phyloP scores from a whole-genome alignment of 805 yeast species.

The Kuraishia ogatae region DNA sequence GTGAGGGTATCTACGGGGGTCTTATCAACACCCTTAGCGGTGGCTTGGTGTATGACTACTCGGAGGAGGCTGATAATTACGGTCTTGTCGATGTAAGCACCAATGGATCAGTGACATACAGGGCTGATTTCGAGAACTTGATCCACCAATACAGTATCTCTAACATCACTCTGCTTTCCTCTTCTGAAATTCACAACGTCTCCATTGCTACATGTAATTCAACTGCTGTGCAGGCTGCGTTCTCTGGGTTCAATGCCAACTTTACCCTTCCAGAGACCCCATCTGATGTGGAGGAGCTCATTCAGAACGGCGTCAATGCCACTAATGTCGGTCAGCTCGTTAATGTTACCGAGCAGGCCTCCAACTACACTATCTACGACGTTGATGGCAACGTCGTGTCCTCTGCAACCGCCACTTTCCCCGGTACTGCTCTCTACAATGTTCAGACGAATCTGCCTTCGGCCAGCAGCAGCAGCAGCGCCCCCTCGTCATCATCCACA shows the following conservation, averaged over 20 bases:
- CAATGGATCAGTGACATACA: slow-evolving; percentile 31
- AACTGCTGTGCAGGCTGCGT: slow-evolving; percentile 23
- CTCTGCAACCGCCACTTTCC: slow-evolving; percentile 28
- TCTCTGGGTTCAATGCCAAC: slow-evolving; percentile 34
- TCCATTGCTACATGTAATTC: slow-evolving; percentile 31
- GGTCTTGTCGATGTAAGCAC: slow-evolving; percentile 58
- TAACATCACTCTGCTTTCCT: slow-evolving; percentile 26
- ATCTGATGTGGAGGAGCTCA: slow-evolving; percentile 30
- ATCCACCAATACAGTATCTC: slow-evolving; percentile 29
- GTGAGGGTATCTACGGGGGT: slow-evolving; percentile 57
- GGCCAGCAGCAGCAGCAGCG: slow-evolving; percentile 8
- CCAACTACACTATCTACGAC: slow-evolving; percentile 26
- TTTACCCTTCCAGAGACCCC: slow-evolving; percentile 42
- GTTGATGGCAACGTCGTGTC: slow-evolving; percentile 22
- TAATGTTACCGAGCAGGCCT: slow-evolving; percentile 24
- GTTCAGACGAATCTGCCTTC: slow-evolving; percentile 9
- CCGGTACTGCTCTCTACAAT: slow-evolving; percentile 27
- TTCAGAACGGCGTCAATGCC: slow-evolving; percentile 37
- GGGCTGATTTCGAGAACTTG: slow-evolving; percentile 44
- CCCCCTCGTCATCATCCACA: slow-evolving; percentile 13
- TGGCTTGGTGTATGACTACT: slow-evolving; percentile 79
- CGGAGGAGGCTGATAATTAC: slow-evolving; percentile 55
- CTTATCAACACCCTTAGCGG: slow-evolving; percentile 68
- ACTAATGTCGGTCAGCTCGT: slow-evolving; percentile 36
- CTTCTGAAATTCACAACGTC: slow-evolving; percentile 23